Evolutionary conservation across 352 stramenopile species (phyloP), one percentile per base, ranked within the genome.

Genomic region (Phytophthora hibernalis): DNA sequence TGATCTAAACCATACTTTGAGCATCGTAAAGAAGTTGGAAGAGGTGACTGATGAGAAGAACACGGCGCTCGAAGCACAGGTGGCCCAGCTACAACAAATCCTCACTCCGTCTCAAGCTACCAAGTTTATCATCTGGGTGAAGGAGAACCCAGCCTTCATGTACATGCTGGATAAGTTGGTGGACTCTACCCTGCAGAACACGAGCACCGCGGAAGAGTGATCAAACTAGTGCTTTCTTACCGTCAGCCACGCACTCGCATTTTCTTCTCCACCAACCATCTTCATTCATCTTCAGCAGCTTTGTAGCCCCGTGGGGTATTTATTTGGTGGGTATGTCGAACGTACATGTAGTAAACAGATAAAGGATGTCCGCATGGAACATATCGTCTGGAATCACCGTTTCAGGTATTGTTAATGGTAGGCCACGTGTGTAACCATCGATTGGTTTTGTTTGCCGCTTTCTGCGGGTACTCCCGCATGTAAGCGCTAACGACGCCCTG

Each of bases 81-180:
- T 93, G 16, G 76, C 79, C 18, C 62, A 88, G 56, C 64, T 93
- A 5, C 85, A 93, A 61, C 74, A 83, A 38, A 92, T 93, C 48
- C 71, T 93, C 16, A 93, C 83, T 13, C 83, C 85, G 9, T 86
- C 84, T 42, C 85, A 93, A 56, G 81, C 83, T 22, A 91, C 85
- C 62, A 91, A 87, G 65, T 93, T 93, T 73, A 93, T 93, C 76
- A 89, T 93, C 55, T 93, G 85, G 85, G 85, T 93, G 15, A 93
- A 93, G 57, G 82, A 93, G 43, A 93, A 93, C 40, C 85, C 83
- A 51, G 85, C 85, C 18, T 92, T 93, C 61, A 93, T 93, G 85
- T 93, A 93, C 63, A 93, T 93, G 85, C 72, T 93, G 45, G 83
- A 93, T 70, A 90, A 90, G 55, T 64, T 93, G 24, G 83, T 92